Percentiles rank a stretch among this genome's conserved stretches.
These are phyloP conservation scores for Aspergillus incahuasiensis DNA, from an alignment of 495 filamentous ascomycete genomes.

Conservation along the genomic window DNA sequence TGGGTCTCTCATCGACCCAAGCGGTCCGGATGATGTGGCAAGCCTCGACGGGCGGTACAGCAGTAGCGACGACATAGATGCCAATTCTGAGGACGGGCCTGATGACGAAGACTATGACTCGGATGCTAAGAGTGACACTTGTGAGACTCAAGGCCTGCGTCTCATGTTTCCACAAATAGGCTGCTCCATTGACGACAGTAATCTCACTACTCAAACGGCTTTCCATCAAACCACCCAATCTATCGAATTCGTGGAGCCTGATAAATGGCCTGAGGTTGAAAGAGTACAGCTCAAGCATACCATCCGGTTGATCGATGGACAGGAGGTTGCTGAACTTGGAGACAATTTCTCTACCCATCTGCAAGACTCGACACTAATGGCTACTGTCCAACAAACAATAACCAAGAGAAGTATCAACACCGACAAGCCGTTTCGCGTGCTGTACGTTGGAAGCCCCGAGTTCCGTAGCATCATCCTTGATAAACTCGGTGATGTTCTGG, in stretches of 20 bases:
- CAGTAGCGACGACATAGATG: slow-evolving; percentile 32
- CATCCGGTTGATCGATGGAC: slow-evolving; percentile 52
- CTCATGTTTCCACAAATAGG: slow-evolving; percentile 32
- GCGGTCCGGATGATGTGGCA: slow-evolving; percentile 42
- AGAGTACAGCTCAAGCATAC: slow-evolving; percentile 60
- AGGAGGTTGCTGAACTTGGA: slow-evolving; percentile 46
- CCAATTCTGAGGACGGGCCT: slow-evolving; percentile 26
- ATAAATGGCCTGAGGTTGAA: slow-evolving; percentile 45
- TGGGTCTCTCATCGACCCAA: slow-evolving; percentile 43
- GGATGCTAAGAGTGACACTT: slow-evolving; percentile 23
- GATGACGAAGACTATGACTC: slow-evolving; percentile 22
- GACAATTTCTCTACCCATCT: slow-evolving; percentile 28
- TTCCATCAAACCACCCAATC: slow-evolving; percentile 34
- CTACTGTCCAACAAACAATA: slow-evolving; percentile 69
- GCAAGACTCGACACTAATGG: slow-evolving; percentile 37
- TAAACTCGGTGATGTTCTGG: slow-evolving; percentile 65
- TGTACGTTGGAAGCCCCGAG: slow-evolving; percentile 62
- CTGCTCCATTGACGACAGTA: slow-evolving; percentile 40
- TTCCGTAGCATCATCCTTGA: slow-evolving; percentile 66
- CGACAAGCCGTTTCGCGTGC: slow-evolving; percentile 61
- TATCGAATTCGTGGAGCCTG: slow-evolving; percentile 61
- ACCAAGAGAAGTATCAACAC: slow-evolving; percentile 57
- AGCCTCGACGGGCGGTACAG: slow-evolving; percentile 43
- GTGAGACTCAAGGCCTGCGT: slow-evolving; percentile 40
- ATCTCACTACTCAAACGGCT: slow-evolving; percentile 37